Conservation (phyloP, 305 asterid genomes). For the Lippia alba region DNA sequence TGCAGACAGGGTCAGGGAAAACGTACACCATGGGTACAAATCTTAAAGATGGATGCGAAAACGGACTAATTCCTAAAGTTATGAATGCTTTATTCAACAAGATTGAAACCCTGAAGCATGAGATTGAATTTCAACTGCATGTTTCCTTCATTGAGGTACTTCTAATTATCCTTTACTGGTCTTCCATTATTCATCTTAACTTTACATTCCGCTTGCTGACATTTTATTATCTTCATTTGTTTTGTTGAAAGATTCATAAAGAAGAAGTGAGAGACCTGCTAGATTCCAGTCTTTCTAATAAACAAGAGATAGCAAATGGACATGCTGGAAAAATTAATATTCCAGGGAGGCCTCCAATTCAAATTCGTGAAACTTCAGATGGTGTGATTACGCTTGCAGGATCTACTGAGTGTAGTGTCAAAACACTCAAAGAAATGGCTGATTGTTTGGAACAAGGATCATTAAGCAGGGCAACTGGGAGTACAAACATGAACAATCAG, state of each 20-base stretch:
- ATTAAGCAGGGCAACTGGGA: slow-evolving; percentile 93
- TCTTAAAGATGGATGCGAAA: slow-evolving; percentile 77
- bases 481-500: slow-evolving; percentile 98
- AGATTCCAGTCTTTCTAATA: slow-evolving; percentile 61
- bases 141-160: slow-evolving; percentile 82
- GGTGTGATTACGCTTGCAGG: slow-evolving; percentile 99
- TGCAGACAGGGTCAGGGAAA: slow-evolving; percentile 99
- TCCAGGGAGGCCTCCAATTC: slow-evolving; percentile 92
- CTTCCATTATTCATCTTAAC: neutral
- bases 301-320: slow-evolving; percentile 73
- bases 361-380: slow-evolving; percentile 92
- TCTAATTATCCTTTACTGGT: neutral
- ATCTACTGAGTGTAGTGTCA: slow-evolving; percentile 86
- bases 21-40: slow-evolving; percentile 98
- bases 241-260: slow-evolving; percentile 78
- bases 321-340: slow-evolving; percentile 66
- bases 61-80: slow-evolving; percentile 89
- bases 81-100: slow-evolving; percentile 74
- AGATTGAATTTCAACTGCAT: slow-evolving; percentile 78
- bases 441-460: slow-evolving; percentile 98
- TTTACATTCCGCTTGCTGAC: neutral
- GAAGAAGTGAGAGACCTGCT: slow-evolving; percentile 98
- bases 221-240: slow-evolving; percentile 15
- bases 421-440: slow-evolving; percentile 89
- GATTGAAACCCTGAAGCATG: slow-evolving; percentile 67